Evolutionary conservation across 139 green algal species (phyloP).

Genomic region (Closterium sp.): DNA sequence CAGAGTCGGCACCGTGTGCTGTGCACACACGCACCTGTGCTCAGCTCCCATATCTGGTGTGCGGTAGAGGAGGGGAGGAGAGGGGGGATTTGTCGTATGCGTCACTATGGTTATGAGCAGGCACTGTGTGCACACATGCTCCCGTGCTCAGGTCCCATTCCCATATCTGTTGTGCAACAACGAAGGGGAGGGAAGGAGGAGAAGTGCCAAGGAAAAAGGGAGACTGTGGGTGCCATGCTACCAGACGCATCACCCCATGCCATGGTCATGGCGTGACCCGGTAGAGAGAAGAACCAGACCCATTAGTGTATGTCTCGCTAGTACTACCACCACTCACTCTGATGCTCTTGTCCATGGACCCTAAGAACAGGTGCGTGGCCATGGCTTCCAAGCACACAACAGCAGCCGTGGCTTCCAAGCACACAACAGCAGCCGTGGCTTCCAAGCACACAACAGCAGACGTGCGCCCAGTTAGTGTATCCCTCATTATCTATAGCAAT

Average conservation of each 20-base stretch:
- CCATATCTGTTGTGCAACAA: conserved; percentile 62
- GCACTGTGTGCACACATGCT: conserved; percentile 59
- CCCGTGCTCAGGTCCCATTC: conserved; percentile 70
- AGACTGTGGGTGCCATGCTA: neutral
- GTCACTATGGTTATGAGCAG: conserved; percentile 64
- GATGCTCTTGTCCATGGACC: conserved; percentile 67
- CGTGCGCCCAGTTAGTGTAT: neutral
- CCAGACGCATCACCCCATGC: no score
- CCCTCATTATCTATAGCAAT: neutral
- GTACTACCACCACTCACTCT: conserved; percentile 50
- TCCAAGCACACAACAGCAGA: no score
- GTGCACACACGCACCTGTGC: no score
- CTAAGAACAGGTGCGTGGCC: conserved; percentile 66
- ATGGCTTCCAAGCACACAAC: conserved; percentile 58
- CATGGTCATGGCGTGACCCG: no score
- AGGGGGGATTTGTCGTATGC: neutral
- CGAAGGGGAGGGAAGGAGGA: neutral
- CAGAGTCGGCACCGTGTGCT: no score
- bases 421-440: no score
- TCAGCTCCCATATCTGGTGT: conserved; percentile 57
- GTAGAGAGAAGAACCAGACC: no score
- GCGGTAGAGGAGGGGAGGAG: no score
- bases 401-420: neutral
- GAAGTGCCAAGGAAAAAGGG: neutral
- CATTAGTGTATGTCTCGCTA: no score